Base-by-base conservation (phyloP, 441 rosid genomes). In the Gossypium laxum region DNA sequence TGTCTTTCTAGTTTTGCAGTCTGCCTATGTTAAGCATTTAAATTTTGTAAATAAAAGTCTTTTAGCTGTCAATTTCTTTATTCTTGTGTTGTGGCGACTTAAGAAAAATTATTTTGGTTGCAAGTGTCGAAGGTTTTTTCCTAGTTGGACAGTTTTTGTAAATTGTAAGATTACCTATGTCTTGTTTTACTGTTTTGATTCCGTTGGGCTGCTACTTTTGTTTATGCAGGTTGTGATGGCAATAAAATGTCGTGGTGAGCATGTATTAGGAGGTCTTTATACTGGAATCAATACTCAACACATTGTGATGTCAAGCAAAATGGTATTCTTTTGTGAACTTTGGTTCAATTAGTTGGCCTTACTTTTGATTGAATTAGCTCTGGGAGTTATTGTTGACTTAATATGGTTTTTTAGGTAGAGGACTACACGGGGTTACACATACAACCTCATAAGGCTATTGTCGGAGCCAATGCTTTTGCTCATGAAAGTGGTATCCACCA, bases 371-470 rank as follows among this genome's bases (percentile, higher is more conserved):
- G 19, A 26, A 10, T 7, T 24, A 43, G 4, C 2, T 24, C 6
- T 5, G 4, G 18, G 47, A 19, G 19, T 48, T 65, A 38, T 67
- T 79, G 26, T 50, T 76, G 30, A 22, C 48, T 73, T 66, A 11
- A 71, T 52, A 58, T 74, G 75, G 26, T 78, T 74, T 41, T 47
- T 59, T 82, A 94, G 98, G 98, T 94, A n/a, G 98, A 94, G 67
- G 97, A 94, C 10, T 91, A 87, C 77, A 87, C 96, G 0, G 98
- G 97, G 17, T 78, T 94, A 83, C 85, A 86, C 0, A 82, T 90
- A 47, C 98, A 94, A 82, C 98, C 98, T 2, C 98, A 94, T 83
- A 94, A 94, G 83, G 98, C 98, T 50, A 88, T 90, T 71, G 96
- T 92, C 72, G 93, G 98, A 70, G 96, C 88, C 18, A 92, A 92